Evolutionary conservation across 331 rosid species (phyloP).

Genomic region (Arachis monticola): DNA sequence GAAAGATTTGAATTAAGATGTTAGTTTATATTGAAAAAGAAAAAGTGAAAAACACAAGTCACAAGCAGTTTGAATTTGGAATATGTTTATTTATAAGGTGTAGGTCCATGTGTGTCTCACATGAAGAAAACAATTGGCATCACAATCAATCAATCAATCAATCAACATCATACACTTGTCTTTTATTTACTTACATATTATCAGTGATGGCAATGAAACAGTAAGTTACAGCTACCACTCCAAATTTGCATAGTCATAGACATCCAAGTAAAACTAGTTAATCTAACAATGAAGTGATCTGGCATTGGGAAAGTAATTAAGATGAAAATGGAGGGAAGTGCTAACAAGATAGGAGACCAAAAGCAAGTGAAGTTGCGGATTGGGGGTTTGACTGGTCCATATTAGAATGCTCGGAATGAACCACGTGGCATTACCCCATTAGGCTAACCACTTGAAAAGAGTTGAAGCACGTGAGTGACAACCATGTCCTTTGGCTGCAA

Average conservation of each 20-base stretch:
- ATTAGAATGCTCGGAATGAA: constrained; percentile 29
- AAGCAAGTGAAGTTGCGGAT: constrained; percentile 25
- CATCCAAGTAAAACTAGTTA: no score
- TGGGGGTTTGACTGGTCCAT: constrained; percentile 51
- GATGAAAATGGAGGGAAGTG: constrained; percentile 33
- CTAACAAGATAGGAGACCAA: constrained; percentile 46
- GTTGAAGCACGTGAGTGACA: constrained; percentile 60
- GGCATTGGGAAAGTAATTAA: constrained; percentile 40
- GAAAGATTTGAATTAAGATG: no score
- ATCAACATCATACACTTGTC: not conserved
- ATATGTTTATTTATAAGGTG: constrained; percentile 2
- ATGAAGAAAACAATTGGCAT: not conserved
- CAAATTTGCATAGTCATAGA: not conserved
- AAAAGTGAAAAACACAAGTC: no score
- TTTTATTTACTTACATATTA: not conserved
- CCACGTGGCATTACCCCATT: constrained; percentile 59
- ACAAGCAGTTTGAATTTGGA: constrained; percentile 31
- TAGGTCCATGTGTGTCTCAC: constrained; percentile 35
- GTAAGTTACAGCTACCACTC: not conserved
- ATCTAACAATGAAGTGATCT: constrained; percentile 32
- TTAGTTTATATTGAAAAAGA: no score
- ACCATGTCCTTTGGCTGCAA: constrained; percentile 46
- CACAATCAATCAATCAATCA: not conserved
- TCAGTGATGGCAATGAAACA: constrained; percentile 11
- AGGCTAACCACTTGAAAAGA: constrained; percentile 31